Base-by-base conservation (phyloP, 78 protist species). In the Tieghemostelium lacteum region DNA sequence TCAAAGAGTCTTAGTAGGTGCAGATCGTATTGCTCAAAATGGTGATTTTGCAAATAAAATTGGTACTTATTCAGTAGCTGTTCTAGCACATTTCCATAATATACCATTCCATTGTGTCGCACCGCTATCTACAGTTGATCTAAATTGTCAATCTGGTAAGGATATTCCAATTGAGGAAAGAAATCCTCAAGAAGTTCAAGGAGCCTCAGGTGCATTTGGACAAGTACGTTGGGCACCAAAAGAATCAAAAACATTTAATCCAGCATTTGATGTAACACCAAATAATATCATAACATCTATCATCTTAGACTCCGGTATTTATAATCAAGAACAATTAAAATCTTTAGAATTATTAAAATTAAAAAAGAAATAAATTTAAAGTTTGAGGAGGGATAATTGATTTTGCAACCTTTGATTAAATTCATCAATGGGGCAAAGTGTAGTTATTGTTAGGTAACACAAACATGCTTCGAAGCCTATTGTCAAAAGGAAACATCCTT, bases 41-140 rank as follows among this genome's bases (percentile, higher is more conserved):
- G 96, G 96, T 29, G 96, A 88, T 40, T 94, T 94, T 54, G 95
- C 95, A 29, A 94, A 94, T 33, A 94, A 94, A 85, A 94, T 94
- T 58, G 96, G 96, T 24, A 94, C 96, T 12, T 92, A 92, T 60
- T 16, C 42, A 5, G 88, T 94, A 17, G 94, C 96, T 0, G 73
- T 94, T 0, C 34, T 86, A 4, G 95, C 94, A 0, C 29, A 93
- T 19, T 62, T 55, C 29, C 88, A 92, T 28, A 34, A 36, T 1
- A 39, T 94, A 2, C 96, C 96, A 42, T 88, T 94, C 87, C 92
- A 94, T 16, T 37, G 49, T 19, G 96, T 94, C 0, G 96, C 96
- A 5, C 96, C 96, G 34, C 34, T 58, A 62, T 85, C 92, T 10
- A 88, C 96, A 1, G 87, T 94, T 26, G 93, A 86, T 28, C 24